Percentiles rank a stretch among this genome's conserved stretches.
These are phyloP conservation scores for Trichoderma lentiforme DNA, from an alignment of 2,329 filamentous ascomycete genomes.

Conservation along the genomic window DNA sequence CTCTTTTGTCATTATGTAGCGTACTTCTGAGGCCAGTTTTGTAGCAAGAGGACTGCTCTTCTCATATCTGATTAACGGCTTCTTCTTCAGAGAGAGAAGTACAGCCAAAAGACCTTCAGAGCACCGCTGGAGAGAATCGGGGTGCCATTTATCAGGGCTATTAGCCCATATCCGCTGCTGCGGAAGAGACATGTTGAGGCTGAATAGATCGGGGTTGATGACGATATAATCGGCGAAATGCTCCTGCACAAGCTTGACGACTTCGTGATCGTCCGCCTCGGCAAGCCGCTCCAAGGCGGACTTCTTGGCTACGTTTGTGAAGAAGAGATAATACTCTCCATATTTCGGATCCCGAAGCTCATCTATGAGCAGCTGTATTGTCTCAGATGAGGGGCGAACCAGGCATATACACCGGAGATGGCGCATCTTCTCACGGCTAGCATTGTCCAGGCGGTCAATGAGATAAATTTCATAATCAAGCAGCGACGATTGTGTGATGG, in stretches of 20 bases:
- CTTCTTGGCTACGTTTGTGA: slow-evolving; percentile 97
- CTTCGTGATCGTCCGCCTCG: slow-evolving; percentile 95
- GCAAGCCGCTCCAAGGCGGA: slow-evolving; percentile 90
- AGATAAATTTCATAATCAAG: slow-evolving; percentile 97
- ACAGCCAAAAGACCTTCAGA: slow-evolving; percentile 84
- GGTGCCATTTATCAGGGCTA: slow-evolving; percentile 83
- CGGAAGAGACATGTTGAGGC: slow-evolving; percentile 69
- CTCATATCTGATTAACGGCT: slow-evolving; percentile 88
- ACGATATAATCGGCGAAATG: slow-evolving; percentile 96
- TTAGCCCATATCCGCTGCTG: slow-evolving; percentile 76
- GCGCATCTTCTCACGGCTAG: slow-evolving; percentile 91
- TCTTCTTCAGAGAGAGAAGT: slow-evolving; percentile 90
- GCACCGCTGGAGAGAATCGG: slow-evolving; percentile 79
- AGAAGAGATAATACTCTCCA: slow-evolving; percentile 94
- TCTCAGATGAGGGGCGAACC: slow-evolving; percentile 85
- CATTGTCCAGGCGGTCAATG: slow-evolving; percentile 91
- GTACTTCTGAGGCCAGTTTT: slow-evolving; percentile 88
- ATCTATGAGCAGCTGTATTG: slow-evolving; percentile 90
- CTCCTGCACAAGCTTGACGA: slow-evolving; percentile 90
- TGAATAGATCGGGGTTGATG: slow-evolving; percentile 91
- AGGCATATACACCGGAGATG: slow-evolving; percentile 93
- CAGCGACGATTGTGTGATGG: slow-evolving; percentile 90
- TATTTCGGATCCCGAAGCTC: slow-evolving; percentile 96
- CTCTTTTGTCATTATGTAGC: slow-evolving; percentile 91
- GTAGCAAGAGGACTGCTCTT: slow-evolving; percentile 87